Evolutionary conservation across 768 basidiomycete species (phyloP), one percentile per base, ranked within the genome.

Genomic region (Artomyces pyxidatus): DNA sequence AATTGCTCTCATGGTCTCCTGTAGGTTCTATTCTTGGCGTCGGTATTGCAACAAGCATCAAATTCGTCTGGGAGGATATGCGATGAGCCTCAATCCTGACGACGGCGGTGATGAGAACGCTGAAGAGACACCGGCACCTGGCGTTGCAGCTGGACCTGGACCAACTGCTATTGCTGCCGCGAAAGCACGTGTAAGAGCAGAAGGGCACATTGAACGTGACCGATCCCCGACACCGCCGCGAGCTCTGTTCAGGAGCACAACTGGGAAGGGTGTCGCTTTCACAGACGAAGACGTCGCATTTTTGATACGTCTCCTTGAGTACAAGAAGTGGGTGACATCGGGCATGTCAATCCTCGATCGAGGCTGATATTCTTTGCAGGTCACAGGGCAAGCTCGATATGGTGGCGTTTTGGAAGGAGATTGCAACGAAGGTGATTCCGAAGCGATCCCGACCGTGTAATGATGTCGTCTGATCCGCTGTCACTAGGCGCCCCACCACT

Each of bases 41-140:
- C 79, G 89, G 38, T 92, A 91, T 59, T 92, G 89, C 69, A 92
- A 92, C 62, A 92, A 91, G 61, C 88, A 92, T 63, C 87, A 91
- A 64, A 92, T 92, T 43, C 81, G 86, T n/a, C 72, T 92, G 0
- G 86, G 87, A 22, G 87, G 88, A 2, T 92, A 91, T 57, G 70
- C 78, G 8, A 90, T 91, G 88, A 70, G 77, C 6, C 89, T 89
- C 85, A 82, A 77, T 46, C 62, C 72, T 6, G 78, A 77, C 30
- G 75, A 77, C 16, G 71, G 73, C 9, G 69, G 69, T 16, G 72
- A 75, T 25, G 73, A 76, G 45, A 65, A 67, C 12, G 64, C 64
- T 19, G 60, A 76, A 26, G 52, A 58, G 26, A 45, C 48, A 22
- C 48, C 49, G 16, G 37, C 49, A 10, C 53, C 55, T 12, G 55